These are phyloP conservation scores for Pythium aristosporum DNA, from an alignment of 352 stramenopile species.

Conservation along the genomic window DNA sequence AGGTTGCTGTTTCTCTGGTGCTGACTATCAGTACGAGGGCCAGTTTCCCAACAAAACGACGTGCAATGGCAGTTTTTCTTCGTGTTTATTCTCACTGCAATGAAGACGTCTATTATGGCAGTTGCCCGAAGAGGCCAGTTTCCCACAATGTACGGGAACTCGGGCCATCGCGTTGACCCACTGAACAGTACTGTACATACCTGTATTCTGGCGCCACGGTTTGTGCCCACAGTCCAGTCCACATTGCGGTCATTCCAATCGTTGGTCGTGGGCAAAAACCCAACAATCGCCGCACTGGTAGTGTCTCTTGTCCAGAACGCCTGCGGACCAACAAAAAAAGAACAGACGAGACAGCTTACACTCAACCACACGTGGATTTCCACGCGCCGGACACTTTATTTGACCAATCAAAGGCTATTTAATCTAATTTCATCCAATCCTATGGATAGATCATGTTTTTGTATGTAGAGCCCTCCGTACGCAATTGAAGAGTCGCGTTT, in stretches of 20 bases:
- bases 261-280: too few species aligned
- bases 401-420: slow-evolving; percentile 5
- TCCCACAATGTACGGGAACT: not conserved
- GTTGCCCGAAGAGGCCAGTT: not conserved
- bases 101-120: too few species aligned
- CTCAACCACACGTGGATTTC: not conserved
- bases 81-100: slow-evolving; percentile 3
- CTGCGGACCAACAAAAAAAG: slow-evolving; percentile 24
- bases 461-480: not conserved
- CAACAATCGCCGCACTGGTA: too few species aligned
- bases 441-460: not conserved
- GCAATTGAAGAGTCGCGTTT: not conserved
- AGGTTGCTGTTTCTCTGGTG: not conserved
- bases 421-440: slow-evolving; percentile 10
- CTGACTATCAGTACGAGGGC: not conserved
- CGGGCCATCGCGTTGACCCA: not conserved
- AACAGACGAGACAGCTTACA: slow-evolving; percentile 17
- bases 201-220: slow-evolving; percentile 11
- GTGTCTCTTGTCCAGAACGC: not conserved
- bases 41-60: not conserved
- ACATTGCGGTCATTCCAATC: slow-evolving; percentile 6
- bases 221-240: not conserved
- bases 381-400: not conserved
- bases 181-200: not conserved
- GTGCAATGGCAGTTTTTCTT: not conserved